Percentiles rank a stretch among this genome's conserved stretches.
Conservation (phyloP, 2,329 filamentous ascomycete species). For the Chaetomiaceae sp. region DNA sequence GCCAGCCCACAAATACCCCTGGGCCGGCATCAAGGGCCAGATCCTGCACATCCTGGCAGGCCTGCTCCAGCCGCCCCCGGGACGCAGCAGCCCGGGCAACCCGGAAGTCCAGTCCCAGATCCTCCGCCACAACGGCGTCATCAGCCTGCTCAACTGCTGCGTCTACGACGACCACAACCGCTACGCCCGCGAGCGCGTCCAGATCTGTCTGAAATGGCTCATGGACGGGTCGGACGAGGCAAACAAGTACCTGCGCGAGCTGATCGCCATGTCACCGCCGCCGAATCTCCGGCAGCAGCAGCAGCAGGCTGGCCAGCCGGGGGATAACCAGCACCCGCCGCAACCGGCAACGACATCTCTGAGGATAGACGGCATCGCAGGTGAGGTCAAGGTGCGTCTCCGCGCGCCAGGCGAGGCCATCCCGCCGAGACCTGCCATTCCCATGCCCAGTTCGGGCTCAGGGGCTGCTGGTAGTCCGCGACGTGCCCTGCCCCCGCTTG, state of each 20-base stretch:
- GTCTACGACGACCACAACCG: constrained; percentile 90
- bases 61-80: constrained; percentile 75
- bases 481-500: neutral
- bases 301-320: neutral
- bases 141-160: constrained; percentile 83
- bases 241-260: constrained; percentile 64
- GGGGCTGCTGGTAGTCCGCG: neutral
- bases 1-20: constrained; percentile 59
- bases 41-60: constrained; percentile 87
- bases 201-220: constrained; percentile 81
- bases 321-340: neutral
- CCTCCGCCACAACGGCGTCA: constrained; percentile 76
- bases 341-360: constrained; percentile 38
- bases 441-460: neutral
- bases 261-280: constrained; percentile 41
- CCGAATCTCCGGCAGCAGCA: constrained; percentile 28
- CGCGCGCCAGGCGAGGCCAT: constrained; percentile 27
- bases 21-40: constrained; percentile 80
- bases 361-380: constrained; percentile 51
- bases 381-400: constrained; percentile 53
- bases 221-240: constrained; percentile 72
- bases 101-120: constrained; percentile 83
- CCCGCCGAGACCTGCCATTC: neutral
- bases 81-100: constrained; percentile 57
- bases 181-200: constrained; percentile 87